Evolutionary conservation across 768 basidiomycete genomes (phyloP).

Genomic region (Calocera viscosa): DNA sequence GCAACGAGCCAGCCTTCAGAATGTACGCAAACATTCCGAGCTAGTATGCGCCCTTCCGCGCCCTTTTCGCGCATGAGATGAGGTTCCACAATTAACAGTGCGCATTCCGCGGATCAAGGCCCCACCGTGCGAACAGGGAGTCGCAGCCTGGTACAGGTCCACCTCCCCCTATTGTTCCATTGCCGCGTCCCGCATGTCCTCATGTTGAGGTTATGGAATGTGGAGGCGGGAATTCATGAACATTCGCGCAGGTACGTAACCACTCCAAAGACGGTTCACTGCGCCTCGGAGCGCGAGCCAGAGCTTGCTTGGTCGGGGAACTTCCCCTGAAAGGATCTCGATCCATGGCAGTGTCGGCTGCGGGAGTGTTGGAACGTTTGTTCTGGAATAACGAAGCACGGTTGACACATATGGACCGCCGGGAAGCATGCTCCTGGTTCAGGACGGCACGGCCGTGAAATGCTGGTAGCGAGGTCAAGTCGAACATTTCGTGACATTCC

Average conservation of each 20-base stretch:
- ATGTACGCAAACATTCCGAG: constrained; percentile 26
- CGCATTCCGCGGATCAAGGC: neutral
- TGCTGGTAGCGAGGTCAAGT: too few species aligned
- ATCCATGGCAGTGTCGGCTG: too few species aligned
- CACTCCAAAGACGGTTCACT: neutral
- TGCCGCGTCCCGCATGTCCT: neutral
- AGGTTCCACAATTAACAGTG: neutral
- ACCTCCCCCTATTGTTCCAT: neutral
- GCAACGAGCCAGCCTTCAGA: constrained; percentile 15
- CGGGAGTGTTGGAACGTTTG: too few species aligned
- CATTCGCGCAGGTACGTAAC: neutral
- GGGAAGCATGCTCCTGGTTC: too few species aligned
- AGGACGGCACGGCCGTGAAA: too few species aligned
- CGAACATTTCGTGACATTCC: too few species aligned
- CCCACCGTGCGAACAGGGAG: neutral
- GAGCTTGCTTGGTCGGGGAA: neutral
- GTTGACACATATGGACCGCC: too few species aligned
- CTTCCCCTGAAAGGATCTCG: neutral
- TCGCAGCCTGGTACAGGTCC: neutral
- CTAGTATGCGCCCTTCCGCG: constrained; percentile 4
- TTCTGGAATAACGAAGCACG: too few species aligned
- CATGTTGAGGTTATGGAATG: neutral
- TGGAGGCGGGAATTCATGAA: neutral
- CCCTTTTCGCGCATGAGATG: neutral
- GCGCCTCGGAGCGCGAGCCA: neutral